Evolutionary conservation across 1,284 basidiomycete species (phyloP).

Genomic region (Jaminaea rosea): DNA sequence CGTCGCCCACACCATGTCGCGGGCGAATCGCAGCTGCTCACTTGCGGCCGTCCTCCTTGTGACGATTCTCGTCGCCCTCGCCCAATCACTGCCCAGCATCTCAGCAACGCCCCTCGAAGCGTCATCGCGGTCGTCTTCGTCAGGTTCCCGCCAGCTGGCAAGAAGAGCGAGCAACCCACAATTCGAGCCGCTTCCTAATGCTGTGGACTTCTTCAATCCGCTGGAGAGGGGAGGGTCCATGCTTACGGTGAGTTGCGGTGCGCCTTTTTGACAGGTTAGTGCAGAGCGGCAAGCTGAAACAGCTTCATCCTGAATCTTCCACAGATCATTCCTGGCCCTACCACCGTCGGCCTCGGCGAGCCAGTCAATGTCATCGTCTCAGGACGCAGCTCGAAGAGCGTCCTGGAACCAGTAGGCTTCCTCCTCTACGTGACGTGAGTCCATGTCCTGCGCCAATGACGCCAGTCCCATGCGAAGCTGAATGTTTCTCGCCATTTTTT

Average conservation of each 20-base stretch:
- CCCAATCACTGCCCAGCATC: too few relatives aligned
- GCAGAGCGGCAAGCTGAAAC: background rate
- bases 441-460: too few relatives aligned
- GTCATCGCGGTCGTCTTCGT: too few relatives aligned
- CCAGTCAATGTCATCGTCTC: conserved; percentile 44
- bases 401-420: conserved; percentile 39
- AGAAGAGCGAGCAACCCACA: too few relatives aligned
- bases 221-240: background rate
- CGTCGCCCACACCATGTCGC: too few relatives aligned
- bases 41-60: too few relatives aligned
- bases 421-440: conserved; percentile 37
- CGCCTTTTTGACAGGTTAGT: background rate
- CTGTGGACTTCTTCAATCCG: conserved; percentile 3
- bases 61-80: too few relatives aligned
- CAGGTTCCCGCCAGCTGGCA: too few relatives aligned
- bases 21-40: too few relatives aligned
- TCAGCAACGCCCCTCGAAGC: too few relatives aligned
- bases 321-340: conserved; percentile 2
- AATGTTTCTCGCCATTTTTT: background rate
- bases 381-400: conserved; percentile 20
- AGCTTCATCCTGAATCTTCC: background rate
- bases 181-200: background rate
- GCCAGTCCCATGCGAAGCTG: background rate
- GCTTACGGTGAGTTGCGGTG: background rate
- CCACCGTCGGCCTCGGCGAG: conserved; percentile 20